These are phyloP conservation scores for Fusarium tupiense DNA, from an alignment of 2,329 filamentous ascomycete species.

Conservation along the genomic window DNA sequence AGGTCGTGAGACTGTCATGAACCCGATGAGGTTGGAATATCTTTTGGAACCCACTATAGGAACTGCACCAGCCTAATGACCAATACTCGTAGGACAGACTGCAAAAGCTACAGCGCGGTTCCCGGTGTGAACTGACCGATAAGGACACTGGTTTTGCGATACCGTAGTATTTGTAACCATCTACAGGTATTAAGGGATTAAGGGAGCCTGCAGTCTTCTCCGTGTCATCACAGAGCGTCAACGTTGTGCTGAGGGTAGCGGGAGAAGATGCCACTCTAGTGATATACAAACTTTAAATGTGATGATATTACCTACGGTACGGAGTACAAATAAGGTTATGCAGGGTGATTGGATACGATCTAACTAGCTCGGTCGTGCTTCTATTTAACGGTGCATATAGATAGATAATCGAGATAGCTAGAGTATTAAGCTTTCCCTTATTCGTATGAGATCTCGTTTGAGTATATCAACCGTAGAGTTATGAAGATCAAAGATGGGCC, in stretches of 20 bases:
- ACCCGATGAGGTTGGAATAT: neutral
- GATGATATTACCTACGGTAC: neutral
- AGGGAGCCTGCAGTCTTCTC: neutral
- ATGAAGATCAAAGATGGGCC: neutral
- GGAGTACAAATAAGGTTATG: neutral
- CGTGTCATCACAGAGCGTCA: neutral
- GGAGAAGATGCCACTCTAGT: neutral
- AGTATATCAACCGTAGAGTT: neutral
- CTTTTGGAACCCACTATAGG: neutral
- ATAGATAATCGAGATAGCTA: constrained; percentile 5
- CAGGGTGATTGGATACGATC: neutral
- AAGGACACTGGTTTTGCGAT: neutral
- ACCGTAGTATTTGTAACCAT: neutral
- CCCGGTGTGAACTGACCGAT: neutral
- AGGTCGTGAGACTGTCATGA: neutral
- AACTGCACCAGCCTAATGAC: neutral
- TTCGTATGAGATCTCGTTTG: neutral
- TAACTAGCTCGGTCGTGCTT: neutral
- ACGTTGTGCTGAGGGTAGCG: neutral
- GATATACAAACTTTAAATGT: neutral
- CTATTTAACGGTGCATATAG: neutral
- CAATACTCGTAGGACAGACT: neutral
- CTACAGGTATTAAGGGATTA: no score
- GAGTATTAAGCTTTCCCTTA: neutral
- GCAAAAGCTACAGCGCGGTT: no score